These are phyloP conservation scores for Chalara sp. DNA, from an alignment of 2,329 filamentous ascomycete genomes.

Conservation along the genomic window DNA sequence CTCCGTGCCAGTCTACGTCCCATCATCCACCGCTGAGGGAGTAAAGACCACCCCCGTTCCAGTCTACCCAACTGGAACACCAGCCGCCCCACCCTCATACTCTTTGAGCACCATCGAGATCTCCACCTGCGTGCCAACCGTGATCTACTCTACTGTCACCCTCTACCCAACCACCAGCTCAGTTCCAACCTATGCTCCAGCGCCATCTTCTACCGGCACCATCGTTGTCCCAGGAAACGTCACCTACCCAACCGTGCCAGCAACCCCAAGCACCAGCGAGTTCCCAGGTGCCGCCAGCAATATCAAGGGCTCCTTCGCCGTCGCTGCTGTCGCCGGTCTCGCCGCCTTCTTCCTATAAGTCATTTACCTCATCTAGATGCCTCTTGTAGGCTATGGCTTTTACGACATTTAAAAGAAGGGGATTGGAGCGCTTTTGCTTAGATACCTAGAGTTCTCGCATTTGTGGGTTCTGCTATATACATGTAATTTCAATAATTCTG, in stretches of 20 bases:
- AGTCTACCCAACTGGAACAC: neutral
- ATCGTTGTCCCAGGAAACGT: neutral
- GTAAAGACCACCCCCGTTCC: neutral
- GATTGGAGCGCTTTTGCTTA: neutral
- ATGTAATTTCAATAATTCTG: constrained; percentile 12
- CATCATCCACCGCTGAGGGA: neutral
- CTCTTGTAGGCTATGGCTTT: constrained; percentile 23
- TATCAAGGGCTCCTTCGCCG: constrained; percentile 7
- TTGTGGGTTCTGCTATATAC: constrained; percentile 8
- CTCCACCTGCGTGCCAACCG: constrained; percentile 7
- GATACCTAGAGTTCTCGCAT: constrained; percentile 1
- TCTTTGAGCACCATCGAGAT: constrained; percentile 5
- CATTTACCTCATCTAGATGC: constrained; percentile 17
- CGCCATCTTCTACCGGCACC: constrained; percentile 5
- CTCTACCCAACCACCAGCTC: neutral
- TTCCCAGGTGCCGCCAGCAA: constrained; percentile 3
- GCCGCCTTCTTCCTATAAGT: constrained; percentile 27
- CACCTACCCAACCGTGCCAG: constrained; percentile 6
- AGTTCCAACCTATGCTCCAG: neutral
- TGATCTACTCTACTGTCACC: constrained; percentile 9
- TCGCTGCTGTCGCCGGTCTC: constrained; percentile 14
- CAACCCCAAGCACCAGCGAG: constrained; percentile 4
- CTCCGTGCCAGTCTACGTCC: neutral
- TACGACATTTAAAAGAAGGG: constrained; percentile 14
- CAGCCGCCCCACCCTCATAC: neutral